phyloP scores from a whole-genome alignment of 352 stramenopile genomes.

The Blastocystis sp. region DNA sequence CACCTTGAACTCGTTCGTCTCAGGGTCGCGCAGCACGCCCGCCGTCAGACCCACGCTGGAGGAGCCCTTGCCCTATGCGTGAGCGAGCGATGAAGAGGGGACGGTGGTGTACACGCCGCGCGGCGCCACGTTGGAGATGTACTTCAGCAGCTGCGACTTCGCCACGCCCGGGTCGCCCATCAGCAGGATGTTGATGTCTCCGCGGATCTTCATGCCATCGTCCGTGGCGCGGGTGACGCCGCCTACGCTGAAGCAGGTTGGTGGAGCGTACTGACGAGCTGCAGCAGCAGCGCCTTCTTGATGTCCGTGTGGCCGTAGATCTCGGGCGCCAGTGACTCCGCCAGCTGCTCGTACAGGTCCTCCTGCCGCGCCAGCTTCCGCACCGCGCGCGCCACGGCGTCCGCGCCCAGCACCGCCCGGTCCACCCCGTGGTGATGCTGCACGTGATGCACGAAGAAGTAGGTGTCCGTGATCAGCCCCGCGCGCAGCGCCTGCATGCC shows the following conservation, averaged over 20 bases:
- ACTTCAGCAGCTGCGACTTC: conserved; percentile 94
- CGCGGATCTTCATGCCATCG: conserved; percentile 89
- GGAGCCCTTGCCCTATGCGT: conserved; percentile 82
- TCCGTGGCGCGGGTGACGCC: conserved; percentile 73
- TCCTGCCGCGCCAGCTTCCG: conserved; percentile 73
- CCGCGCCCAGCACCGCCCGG: conserved; percentile 78
- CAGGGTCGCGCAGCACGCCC: conserved; percentile 85
- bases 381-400: conserved; percentile 88
- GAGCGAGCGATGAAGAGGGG: conserved; percentile 86
- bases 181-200: conserved; percentile 96
- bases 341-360: conserved; percentile 80
- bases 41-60: conserved; percentile 96
- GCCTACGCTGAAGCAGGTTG: conserved; percentile 72
- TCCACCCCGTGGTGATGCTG: conserved; percentile 85
- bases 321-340: conserved; percentile 79
- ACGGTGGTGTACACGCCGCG: conserved; percentile 97
- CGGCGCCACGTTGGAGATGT: conserved; percentile 82
- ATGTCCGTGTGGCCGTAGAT: conserved; percentile 84
- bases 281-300: conserved; percentile 95
- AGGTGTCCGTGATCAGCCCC: conserved; percentile 93
- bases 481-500: conserved; percentile 91
- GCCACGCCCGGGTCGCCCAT: conserved; percentile 93
- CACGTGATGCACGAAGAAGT: conserved; percentile 90
- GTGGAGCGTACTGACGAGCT: conserved; percentile 91
- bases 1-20: conserved; percentile 93